Conservation (phyloP, 169 alveolate genomes). For the Plasmodium vivax region DNA sequence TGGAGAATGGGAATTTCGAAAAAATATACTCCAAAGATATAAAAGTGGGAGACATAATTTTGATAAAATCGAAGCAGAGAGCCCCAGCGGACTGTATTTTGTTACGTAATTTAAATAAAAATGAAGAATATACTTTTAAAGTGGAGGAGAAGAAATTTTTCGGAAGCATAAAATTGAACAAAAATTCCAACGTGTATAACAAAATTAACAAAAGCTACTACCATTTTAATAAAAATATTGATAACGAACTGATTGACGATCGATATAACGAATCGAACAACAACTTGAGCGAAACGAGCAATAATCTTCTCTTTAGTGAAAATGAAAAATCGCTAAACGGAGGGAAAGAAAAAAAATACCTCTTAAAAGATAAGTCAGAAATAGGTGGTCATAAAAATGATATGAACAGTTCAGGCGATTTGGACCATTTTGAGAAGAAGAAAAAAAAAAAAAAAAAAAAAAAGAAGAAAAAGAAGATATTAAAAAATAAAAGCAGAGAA, state of each 20-base stretch:
- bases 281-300: slow-evolving; percentile 60
- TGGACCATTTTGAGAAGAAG: background rate
- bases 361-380: slow-evolving; percentile 7
- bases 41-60: slow-evolving; percentile 93
- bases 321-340: slow-evolving; percentile 58
- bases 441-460: slow-evolving; percentile 3
- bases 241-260: slow-evolving; percentile 59
- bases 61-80: slow-evolving; percentile 92
- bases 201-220: slow-evolving; percentile 48
- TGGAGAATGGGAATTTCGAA: slow-evolving; percentile 82
- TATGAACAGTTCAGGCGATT: background rate
- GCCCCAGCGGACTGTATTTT: slow-evolving; percentile 98
- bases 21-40: slow-evolving; percentile 88
- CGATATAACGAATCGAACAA: slow-evolving; percentile 54
- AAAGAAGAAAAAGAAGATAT: slow-evolving; percentile 70
- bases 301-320: slow-evolving; percentile 51
- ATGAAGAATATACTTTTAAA: slow-evolving; percentile 72
- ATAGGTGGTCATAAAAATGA: slow-evolving; percentile 2
- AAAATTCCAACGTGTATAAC: slow-evolving; percentile 35
- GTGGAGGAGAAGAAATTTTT: slow-evolving; percentile 39
- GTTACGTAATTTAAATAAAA: slow-evolving; percentile 88
- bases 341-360: background rate
- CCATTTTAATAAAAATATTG: slow-evolving; percentile 65
- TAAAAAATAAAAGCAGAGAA: background rate
- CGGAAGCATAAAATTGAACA: slow-evolving; percentile 9